Evolutionary conservation across 805 yeast species (phyloP).

Genomic region (Clavispora carvajalis): DNA sequence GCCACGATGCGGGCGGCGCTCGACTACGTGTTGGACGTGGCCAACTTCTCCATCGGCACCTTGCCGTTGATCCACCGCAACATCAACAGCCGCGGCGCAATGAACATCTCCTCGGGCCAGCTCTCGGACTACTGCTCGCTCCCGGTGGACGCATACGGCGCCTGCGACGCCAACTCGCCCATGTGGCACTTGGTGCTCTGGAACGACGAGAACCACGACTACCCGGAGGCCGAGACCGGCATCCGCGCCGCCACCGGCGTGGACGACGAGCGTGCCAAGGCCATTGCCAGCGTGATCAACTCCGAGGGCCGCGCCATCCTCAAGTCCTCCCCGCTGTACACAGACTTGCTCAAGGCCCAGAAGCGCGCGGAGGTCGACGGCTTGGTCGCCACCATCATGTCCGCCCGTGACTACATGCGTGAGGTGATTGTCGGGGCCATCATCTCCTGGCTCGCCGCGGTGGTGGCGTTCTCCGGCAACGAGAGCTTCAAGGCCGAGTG

Average conservation of each 20-base stretch:
- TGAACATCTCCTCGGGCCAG: conserved; percentile 17
- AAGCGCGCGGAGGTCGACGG: conserved; percentile 42
- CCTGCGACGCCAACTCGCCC: conserved; percentile 26
- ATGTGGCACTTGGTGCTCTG: conserved; percentile 53
- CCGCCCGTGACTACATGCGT: conserved; percentile 46
- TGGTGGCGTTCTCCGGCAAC: conserved; percentile 23
- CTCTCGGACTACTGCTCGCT: conserved; percentile 30
- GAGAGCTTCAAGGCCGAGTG: conserved; percentile 23
- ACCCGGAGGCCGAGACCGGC: conserved; percentile 47
- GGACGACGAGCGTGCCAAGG: conserved; percentile 23
- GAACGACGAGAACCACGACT: conserved; percentile 74
- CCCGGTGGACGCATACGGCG: conserved; percentile 28
- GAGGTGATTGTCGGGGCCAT: conserved; percentile 42
- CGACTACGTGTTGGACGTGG: conserved; percentile 41
- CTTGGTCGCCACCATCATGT: conserved; percentile 50
- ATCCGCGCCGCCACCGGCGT: conserved; percentile 31
- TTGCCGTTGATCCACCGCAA: conserved; percentile 35
- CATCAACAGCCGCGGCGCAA: conserved; percentile 20
- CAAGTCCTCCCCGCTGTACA: conserved; percentile 22
- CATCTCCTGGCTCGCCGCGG: conserved; percentile 47
- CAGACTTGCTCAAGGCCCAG: conserved; percentile 27
- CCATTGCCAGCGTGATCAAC: conserved; percentile 43
- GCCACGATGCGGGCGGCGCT: conserved; percentile 30
- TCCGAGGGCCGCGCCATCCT: conserved; percentile 46
- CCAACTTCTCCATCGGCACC: conserved; percentile 33